A percentile compares a stretch with the other conserved stretches of the same genome.
Evolutionary conservation across 768 basidiomycete species (phyloP).

Genomic region (Calocera viscosa): DNA sequence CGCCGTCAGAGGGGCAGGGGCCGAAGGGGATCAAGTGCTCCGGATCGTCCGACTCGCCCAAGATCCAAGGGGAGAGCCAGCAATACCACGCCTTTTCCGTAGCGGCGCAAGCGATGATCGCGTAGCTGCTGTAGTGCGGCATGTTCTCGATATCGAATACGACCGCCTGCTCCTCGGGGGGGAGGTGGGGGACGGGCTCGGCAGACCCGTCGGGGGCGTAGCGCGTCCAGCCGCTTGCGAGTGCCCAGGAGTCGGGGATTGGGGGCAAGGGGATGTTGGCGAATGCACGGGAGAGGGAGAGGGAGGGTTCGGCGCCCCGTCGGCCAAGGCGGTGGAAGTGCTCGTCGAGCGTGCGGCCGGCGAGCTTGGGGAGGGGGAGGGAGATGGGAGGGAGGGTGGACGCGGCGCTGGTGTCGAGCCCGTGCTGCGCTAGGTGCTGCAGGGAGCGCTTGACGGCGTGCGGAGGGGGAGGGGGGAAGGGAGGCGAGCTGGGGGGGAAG

Average conservation of each 20-base stretch:
- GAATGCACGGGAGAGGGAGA: constrained; percentile 51
- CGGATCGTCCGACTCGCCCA: constrained; percentile 43
- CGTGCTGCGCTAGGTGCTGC: constrained; percentile 70
- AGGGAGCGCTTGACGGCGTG: constrained; percentile 61
- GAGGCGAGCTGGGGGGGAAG: constrained; percentile 47
- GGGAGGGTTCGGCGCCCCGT: constrained; percentile 61
- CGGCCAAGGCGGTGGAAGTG: constrained; percentile 78
- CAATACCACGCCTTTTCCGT: constrained; percentile 81
- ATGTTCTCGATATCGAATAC: constrained; percentile 92
- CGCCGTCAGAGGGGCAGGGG: constrained; percentile 24
- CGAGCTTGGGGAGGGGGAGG: constrained; percentile 74
- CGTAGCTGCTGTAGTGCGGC: constrained; percentile 64
- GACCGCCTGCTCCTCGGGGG: constrained; percentile 54
- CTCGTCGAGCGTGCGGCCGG: constrained; percentile 67
- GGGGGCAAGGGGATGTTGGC: constrained; percentile 45
- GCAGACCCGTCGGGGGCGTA: constrained; percentile 69
- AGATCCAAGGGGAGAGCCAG: constrained; percentile 91
- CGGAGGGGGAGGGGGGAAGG: constrained; percentile 47
- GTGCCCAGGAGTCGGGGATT: constrained; percentile 41
- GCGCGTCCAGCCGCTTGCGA: constrained; percentile 77
- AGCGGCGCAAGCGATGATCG: constrained; percentile 81
- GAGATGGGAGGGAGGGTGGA: constrained; percentile 66
- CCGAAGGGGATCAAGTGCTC: constrained; percentile 68
- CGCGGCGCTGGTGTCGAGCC: constrained; percentile 64
- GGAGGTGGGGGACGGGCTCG: constrained; percentile 53